Conservation (phyloP, 176 grass and related monocot species). For the Bonia amplexicaulis region DNA sequence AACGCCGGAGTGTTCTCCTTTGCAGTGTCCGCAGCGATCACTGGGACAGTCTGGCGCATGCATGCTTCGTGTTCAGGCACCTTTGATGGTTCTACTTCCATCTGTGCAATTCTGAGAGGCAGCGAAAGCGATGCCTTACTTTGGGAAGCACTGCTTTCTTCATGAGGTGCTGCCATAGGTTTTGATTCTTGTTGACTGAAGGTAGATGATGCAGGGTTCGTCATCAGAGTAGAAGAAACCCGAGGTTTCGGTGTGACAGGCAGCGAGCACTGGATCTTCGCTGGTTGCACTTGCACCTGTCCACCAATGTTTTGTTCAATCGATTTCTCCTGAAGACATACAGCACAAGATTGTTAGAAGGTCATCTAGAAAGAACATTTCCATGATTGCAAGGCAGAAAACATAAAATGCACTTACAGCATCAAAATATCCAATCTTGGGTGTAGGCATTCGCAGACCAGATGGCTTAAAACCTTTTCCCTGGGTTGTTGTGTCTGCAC, state of each 20-base stretch:
- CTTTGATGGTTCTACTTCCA: neutral
- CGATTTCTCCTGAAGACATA: slow-evolving; percentile 51
- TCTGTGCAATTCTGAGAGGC: neutral
- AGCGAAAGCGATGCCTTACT: neutral
- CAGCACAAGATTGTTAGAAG: slow-evolving; percentile 16
- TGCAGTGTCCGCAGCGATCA: neutral
- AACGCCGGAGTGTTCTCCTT: slow-evolving; percentile 38
- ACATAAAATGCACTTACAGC: slow-evolving; percentile 40
- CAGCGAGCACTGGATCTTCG: neutral
- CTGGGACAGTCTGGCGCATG: neutral
- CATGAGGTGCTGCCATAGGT: neutral
- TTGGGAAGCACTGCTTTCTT: neutral
- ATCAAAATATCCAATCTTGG: slow-evolving; percentile 87
- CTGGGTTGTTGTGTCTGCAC: neutral
- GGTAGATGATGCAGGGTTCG: neutral
- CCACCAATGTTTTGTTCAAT: slow-evolving; percentile 25
- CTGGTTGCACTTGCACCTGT: slow-evolving; percentile 15
- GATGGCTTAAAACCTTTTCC: slow-evolving; percentile 59
- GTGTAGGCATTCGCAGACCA: slow-evolving; percentile 62
- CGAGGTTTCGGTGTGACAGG: neutral
- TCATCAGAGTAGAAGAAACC: slow-evolving; percentile 18
- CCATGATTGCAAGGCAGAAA: neutral
- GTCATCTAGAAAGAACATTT: neutral
- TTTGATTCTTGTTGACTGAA: neutral
- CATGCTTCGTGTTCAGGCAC: neutral